Evolutionary conservation across 768 basidiomycete species (phyloP).

Genomic region (Pulveroboletus sp.): DNA sequence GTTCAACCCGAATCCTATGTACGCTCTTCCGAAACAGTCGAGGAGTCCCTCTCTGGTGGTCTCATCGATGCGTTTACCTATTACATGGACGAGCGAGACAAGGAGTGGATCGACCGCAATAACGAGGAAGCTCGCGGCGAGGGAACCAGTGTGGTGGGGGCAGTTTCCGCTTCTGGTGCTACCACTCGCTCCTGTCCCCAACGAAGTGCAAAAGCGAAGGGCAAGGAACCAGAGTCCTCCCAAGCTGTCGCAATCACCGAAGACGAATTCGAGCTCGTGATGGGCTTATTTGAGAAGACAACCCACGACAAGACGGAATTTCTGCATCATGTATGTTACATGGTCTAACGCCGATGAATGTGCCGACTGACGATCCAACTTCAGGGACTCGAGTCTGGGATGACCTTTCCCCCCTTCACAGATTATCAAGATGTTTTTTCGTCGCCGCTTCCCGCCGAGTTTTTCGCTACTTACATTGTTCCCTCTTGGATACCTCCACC

Average conservation of each 20-base stretch:
- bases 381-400: constrained; percentile 62
- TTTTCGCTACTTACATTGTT: constrained; percentile 64
- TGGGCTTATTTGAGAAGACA: constrained; percentile 90
- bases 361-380: background rate
- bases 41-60: constrained; percentile 60
- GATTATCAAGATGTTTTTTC: constrained; percentile 77
- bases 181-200: constrained; percentile 53
- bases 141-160: constrained; percentile 76
- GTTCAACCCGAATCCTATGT: constrained; percentile 75
- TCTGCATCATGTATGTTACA: constrained; percentile 74
- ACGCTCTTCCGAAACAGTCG: constrained; percentile 80
- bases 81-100: constrained; percentile 94
- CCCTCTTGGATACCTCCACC: constrained; percentile 71
- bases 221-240: constrained; percentile 87
- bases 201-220: constrained; percentile 74
- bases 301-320: constrained; percentile 88
- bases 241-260: constrained; percentile 74
- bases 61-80: constrained; percentile 79
- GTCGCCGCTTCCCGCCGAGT: constrained; percentile 51
- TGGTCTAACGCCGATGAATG: background rate
- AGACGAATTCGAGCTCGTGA: constrained; percentile 92
- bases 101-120: constrained; percentile 90
- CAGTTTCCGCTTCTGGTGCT: constrained; percentile 47
- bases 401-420: constrained; percentile 68
- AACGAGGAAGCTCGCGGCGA: constrained; percentile 84